Evolutionary conservation across 805 yeast species (phyloP).

Genomic region (Saturnispora galanensis): DNA sequence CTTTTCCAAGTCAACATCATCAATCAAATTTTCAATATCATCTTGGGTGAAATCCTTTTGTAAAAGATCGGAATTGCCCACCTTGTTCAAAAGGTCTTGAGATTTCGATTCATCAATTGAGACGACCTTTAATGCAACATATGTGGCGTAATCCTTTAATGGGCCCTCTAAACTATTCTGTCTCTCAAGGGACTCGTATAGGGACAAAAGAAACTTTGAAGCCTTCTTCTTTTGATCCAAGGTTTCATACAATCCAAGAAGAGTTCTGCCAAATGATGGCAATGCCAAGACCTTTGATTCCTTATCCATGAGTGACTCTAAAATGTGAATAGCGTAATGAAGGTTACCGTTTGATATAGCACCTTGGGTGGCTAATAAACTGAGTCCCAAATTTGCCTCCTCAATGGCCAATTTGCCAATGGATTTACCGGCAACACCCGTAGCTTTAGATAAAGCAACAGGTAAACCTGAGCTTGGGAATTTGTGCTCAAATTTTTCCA

Average conservation of each 20-base stretch:
- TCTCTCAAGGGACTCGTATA: constrained; percentile 17
- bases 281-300: constrained; percentile 10
- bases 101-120: constrained; percentile 27
- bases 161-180: constrained; percentile 7
- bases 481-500: constrained; percentile 11
- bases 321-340: constrained; percentile 27
- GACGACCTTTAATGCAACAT: constrained; percentile 30
- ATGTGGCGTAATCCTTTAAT: constrained; percentile 18
- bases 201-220: constrained; percentile 23
- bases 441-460: not conserved
- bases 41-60: constrained; percentile 9
- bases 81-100: constrained; percentile 21
- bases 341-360: constrained; percentile 22
- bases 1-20: constrained; percentile 24
- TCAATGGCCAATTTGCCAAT: constrained; percentile 27
- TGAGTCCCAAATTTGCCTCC: constrained; percentile 24
- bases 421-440: constrained; percentile 10
- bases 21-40: constrained; percentile 21
- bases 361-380: constrained; percentile 29
- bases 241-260: constrained; percentile 40
- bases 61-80: constrained; percentile 15
- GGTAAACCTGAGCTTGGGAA: constrained; percentile 23
- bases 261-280: constrained; percentile 43
- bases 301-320: constrained; percentile 24
- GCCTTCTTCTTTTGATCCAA: constrained; percentile 31